Evolutionary conservation across 768 basidiomycete species (phyloP).

Genomic region (Asterophora parasitica): DNA sequence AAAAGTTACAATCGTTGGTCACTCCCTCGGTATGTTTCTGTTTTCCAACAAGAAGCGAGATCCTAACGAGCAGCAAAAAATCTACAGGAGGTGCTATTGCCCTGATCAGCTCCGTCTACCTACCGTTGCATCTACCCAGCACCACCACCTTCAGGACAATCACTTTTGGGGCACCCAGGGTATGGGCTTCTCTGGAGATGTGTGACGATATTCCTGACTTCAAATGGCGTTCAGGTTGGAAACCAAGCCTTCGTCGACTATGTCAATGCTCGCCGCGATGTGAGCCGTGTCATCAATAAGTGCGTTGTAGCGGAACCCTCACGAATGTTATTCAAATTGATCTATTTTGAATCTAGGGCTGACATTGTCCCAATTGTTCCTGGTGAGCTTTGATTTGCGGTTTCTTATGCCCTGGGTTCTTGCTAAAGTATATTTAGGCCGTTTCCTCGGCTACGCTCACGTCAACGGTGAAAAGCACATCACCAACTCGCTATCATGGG

Average conservation of each 20-base stretch:
- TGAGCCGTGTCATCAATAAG: conserved; percentile 56
- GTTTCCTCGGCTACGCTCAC: conserved; percentile 41
- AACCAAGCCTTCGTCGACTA: conserved; percentile 57
- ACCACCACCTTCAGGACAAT: conserved; percentile 18
- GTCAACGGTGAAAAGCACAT: conserved; percentile 39
- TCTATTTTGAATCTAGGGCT: conserved; percentile 21
- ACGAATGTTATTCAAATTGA: neutral
- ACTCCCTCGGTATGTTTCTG: conserved; percentile 28
- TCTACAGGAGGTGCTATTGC: conserved; percentile 19
- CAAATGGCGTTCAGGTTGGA: conserved; percentile 30
- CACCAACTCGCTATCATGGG: conserved; percentile 39
- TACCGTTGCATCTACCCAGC: conserved; percentile 19
- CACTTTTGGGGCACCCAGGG: conserved; percentile 22
- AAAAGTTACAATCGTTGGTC: conserved; percentile 41
- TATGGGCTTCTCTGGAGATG: neutral
- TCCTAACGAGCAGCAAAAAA: neutral
- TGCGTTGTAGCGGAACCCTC: conserved; percentile 9
- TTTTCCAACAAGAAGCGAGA: neutral
- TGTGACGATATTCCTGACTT: neutral
- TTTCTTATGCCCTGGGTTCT: neutral
- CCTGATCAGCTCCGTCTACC: conserved; percentile 23
- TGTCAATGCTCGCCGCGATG: conserved; percentile 39
- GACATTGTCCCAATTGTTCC: conserved; percentile 38
- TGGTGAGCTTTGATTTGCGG: conserved; percentile 16
- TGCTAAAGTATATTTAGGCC: conserved; percentile 16